Base-by-base conservation (phyloP, 768 basidiomycete species). In the Suillus occidentalis region DNA sequence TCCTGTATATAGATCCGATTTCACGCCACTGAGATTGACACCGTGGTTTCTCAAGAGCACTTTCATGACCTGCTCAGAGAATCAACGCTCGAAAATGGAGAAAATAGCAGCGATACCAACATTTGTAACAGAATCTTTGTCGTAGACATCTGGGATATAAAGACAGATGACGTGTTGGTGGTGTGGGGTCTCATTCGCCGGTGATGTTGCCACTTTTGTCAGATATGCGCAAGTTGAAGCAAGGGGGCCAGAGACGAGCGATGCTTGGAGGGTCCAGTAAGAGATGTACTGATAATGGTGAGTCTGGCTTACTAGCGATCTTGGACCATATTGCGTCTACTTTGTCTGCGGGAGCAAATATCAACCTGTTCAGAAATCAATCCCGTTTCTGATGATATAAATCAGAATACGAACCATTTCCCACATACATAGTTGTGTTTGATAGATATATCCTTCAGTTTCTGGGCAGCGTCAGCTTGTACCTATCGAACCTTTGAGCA, bases 111-210 rank as follows among this genome's bases (percentile, higher is more conserved):
- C 40, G 64, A 65, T 22, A 58, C 75, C 52, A 66, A 87, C 89
- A 72, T 85, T 81, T 9, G 80, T 84, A 4, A 89, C 86, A 47
- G 77, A 78, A 39, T 77, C 78, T 71, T 88, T 87, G 73, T 92
- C 84, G 71, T 87, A 90, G 16, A 90, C 85, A 72, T 92, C 78
- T 4, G 90, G 89, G 22, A 92, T 72, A 69, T 91, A 92, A 18
- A 92, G 68, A 69, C 89, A 91, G 37, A 92, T 84, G 34, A 91
- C 75, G 70, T 91, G 90, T 67, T 86, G 86, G 60, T 85, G 75
- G 40, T 84, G 80, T 22, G 84, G 72, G 18, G 65, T 78, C 58
- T 85, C 83, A 53, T 76, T 74, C 60, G 77, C 73, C 0, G 87
- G 83, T 31, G 82, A 85, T 1, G 91, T 92, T 2, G 91, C 80